Conservation (phyloP, 495 filamentous ascomycete genomes). For the Talaromyces ruber region DNA sequence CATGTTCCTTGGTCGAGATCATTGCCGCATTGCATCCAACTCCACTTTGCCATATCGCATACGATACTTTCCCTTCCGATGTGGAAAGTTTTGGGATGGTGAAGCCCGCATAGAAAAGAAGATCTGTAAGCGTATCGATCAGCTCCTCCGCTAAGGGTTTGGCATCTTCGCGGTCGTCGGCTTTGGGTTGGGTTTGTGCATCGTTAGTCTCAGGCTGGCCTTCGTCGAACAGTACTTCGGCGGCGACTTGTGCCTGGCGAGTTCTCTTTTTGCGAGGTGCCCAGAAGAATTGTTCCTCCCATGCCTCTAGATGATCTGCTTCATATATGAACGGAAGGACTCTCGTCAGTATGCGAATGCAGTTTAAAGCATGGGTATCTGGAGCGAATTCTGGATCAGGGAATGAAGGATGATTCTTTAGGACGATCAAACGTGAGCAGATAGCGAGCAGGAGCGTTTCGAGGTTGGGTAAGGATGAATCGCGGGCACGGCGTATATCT, state of each 20-base stretch:
- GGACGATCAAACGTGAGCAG: constrained; percentile 66
- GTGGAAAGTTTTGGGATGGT: constrained; percentile 62
- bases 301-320: constrained; percentile 71
- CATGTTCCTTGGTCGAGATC: constrained; percentile 79
- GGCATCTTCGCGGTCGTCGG: constrained; percentile 65
- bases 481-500: constrained; percentile 86
- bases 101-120: constrained; percentile 87
- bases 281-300: constrained; percentile 96
- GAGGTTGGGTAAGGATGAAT: constrained; percentile 78
- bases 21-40: constrained; percentile 90
- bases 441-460: constrained; percentile 82
- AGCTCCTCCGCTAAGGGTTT: constrained; percentile 91
- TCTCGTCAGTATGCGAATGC: constrained; percentile 84
- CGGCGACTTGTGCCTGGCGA: constrained; percentile 38
- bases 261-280: constrained; percentile 57
- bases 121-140: constrained; percentile 80
- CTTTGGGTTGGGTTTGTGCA: constrained; percentile 28
- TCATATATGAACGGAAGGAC: constrained; percentile 91
- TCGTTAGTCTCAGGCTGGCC: constrained; percentile 42
- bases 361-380: constrained; percentile 85
- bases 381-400: constrained; percentile 85
- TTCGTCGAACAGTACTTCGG: constrained; percentile 86
- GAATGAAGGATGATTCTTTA: constrained; percentile 85
- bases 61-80: constrained; percentile 74
- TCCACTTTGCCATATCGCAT: constrained; percentile 95